Evolutionary conservation across 1,284 basidiomycete genomes (phyloP), one percentile per base, ranked within the genome.

Genomic region (Papiliotrema terrestris): DNA sequence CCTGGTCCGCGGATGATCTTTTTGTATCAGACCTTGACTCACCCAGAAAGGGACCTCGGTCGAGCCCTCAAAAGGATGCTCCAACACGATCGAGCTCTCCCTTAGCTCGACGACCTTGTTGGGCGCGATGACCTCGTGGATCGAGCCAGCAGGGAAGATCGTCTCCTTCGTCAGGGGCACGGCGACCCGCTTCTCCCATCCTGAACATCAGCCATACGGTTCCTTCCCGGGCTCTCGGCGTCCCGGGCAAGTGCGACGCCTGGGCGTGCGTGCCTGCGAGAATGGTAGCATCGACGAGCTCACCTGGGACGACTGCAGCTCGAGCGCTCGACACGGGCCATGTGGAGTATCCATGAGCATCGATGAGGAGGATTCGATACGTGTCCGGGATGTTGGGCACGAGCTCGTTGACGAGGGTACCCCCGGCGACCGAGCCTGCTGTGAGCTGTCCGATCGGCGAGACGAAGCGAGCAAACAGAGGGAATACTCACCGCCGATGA

Each of bases 311-410:
- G 38, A 80, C 78, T 5, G 73, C 52, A 2, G 74, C 77, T 48
- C 79, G 65, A 13, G 79, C 67, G 11, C 67, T 60, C 2, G 68
- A 70, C 41, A 78, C 66, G 1, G 72, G 63, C 67, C 71, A 77
- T 55, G 70, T 76, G 1, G 67, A 65, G 36, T 66, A 74, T 11
- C 69, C 69, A 29, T 67, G 60, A 8, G 73, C 68, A 52, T 80
- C 79, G 57, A 80, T 72, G 4, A 80, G 61, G 6, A 80, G 62
- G 51, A 80, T 62, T 5, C 78, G 71, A 55, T 79, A 74, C 3
- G 71, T 63, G 0, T 56, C 29, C 1, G 78, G 76, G 1, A 80
- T 52, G 41, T 61, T 66, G 26, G 66, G 55, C 3, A 62, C 56
- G 15, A 80, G 67, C 2, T 51, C 45, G 17, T 71, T 71, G 51